Evolutionary conservation across 225 moss, liverwort and hornwort species (phyloP).

Genomic region (Physcomitrellopsis africana): DNA sequence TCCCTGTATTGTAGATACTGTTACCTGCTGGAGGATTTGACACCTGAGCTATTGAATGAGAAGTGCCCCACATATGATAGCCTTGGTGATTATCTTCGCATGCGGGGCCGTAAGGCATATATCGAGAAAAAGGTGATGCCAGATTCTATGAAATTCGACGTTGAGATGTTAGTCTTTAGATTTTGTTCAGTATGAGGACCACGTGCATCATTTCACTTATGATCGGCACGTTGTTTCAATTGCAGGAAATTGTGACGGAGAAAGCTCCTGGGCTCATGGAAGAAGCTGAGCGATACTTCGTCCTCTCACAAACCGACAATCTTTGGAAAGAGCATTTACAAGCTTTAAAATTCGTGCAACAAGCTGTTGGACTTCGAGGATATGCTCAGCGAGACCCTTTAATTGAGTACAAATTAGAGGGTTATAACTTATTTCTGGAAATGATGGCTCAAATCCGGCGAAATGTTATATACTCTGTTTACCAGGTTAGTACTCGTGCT

Average conservation of each 20-base stretch:
- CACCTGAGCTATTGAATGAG: slow-evolving; percentile 67
- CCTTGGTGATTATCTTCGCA: slow-evolving; percentile 73
- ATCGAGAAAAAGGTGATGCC: slow-evolving; percentile 72
- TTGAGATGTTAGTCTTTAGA: background rate
- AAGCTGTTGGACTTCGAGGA: slow-evolving; percentile 94
- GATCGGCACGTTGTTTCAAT: background rate
- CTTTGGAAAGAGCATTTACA: slow-evolving; percentile 99
- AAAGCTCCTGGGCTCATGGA: slow-evolving; percentile 89
- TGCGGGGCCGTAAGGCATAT: slow-evolving; percentile 82
- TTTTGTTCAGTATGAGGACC: background rate
- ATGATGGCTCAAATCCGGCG: slow-evolving; percentile 99
- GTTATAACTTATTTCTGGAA: slow-evolving; percentile 90
- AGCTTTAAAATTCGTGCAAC: slow-evolving; percentile 97
- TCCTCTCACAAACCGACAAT: slow-evolving; percentile 94
- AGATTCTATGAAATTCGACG: background rate
- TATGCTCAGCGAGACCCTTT: slow-evolving; percentile 97
- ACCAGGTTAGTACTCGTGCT: slow-evolving; percentile 65
- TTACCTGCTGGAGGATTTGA: slow-evolving; percentile 73
- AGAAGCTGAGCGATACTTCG: slow-evolving; percentile 96
- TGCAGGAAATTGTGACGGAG: slow-evolving; percentile 65
- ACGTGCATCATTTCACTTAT: background rate
- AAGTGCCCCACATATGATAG: slow-evolving; percentile 68
- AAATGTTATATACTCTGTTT: slow-evolving; percentile 96
- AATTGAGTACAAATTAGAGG: slow-evolving; percentile 97
- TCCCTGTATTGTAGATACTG: slow-evolving; percentile 66